Evolutionary conservation across 495 filamentous ascomycete genomes (phyloP).

Genomic region (Aspergillus affinis): DNA sequence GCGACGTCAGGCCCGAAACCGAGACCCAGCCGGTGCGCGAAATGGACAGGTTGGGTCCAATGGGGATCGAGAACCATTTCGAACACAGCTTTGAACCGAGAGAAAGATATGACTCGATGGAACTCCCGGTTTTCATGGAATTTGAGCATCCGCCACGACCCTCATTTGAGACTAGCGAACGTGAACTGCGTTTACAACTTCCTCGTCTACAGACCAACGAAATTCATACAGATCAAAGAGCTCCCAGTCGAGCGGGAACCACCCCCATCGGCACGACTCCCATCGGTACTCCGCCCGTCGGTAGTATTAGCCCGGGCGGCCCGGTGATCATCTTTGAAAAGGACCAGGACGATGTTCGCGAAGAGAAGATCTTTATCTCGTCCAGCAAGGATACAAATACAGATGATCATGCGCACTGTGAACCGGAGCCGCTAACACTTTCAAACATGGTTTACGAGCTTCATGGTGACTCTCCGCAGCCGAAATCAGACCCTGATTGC

Average conservation of each 20-base stretch:
- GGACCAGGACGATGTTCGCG: constrained; percentile 9
- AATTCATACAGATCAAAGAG: no score
- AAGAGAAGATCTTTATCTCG: constrained; percentile 29
- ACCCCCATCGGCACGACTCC: background rate
- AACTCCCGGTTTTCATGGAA: constrained; percentile 12
- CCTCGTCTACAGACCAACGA: constrained; percentile 37
- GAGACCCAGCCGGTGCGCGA: background rate
- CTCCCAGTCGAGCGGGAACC: background rate
- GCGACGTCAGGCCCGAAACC: constrained; percentile 4
- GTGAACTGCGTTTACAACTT: constrained; percentile 31
- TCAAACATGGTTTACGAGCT: constrained; percentile 40
- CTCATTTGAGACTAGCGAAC: constrained; percentile 24
- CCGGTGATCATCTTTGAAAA: background rate
- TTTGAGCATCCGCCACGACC: constrained; percentile 14
- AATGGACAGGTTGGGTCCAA: background rate
- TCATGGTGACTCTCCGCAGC: constrained; percentile 33
- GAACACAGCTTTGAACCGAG: background rate
- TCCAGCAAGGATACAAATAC: constrained; percentile 18
- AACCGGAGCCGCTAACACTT: constrained; percentile 22
- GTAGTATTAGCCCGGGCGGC: no score
- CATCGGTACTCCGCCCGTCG: no score
- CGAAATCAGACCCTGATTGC: constrained; percentile 9
- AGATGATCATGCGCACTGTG: constrained; percentile 18
- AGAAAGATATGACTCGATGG: constrained; percentile 7
- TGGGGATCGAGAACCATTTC: constrained; percentile 4